These are phyloP conservation scores for Neurospora sp. DNA, from an alignment of 495 filamentous ascomycete species.

Conservation along the genomic window DNA sequence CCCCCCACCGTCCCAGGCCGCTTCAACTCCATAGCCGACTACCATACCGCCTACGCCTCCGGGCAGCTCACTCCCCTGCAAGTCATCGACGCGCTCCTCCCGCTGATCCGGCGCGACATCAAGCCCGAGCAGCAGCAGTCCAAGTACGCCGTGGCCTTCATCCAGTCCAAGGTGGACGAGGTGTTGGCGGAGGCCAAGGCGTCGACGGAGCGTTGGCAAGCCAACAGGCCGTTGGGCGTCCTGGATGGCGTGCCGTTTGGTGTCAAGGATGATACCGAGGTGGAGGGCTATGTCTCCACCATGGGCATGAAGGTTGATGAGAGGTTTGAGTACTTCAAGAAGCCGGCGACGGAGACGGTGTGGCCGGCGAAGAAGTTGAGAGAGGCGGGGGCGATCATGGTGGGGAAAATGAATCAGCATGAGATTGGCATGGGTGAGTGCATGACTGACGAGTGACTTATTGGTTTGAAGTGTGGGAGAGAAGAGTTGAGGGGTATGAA, in stretches of 20 bases:
- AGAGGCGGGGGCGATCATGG: constrained; percentile 68
- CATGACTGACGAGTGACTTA: background rate
- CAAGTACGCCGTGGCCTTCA: constrained; percentile 60
- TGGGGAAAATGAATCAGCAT: constrained; percentile 89
- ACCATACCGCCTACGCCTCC: constrained; percentile 58
- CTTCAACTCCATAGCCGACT: constrained; percentile 67
- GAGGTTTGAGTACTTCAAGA: constrained; percentile 24
- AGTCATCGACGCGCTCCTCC: constrained; percentile 60
- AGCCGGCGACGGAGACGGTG: constrained; percentile 22
- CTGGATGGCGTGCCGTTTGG: constrained; percentile 82
- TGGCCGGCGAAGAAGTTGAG: constrained; percentile 54
- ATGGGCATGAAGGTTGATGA: constrained; percentile 41
- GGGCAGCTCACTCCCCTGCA: constrained; percentile 59
- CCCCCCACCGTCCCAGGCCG: constrained; percentile 29
- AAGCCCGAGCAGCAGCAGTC: constrained; percentile 24
- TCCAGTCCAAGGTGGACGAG: constrained; percentile 44
- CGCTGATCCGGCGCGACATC: constrained; percentile 52
- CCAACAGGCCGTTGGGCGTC: constrained; percentile 50
- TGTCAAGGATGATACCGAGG: constrained; percentile 75
- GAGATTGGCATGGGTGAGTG: constrained; percentile 53
- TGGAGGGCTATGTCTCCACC: constrained; percentile 61
- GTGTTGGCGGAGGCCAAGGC: constrained; percentile 58
- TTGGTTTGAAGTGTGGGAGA: background rate
- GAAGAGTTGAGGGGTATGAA: background rate
- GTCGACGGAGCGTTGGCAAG: constrained; percentile 59